Evolutionary conservation across 192 early-diverging fungal species (phyloP).

Genomic region (Coemansia furcata): DNA sequence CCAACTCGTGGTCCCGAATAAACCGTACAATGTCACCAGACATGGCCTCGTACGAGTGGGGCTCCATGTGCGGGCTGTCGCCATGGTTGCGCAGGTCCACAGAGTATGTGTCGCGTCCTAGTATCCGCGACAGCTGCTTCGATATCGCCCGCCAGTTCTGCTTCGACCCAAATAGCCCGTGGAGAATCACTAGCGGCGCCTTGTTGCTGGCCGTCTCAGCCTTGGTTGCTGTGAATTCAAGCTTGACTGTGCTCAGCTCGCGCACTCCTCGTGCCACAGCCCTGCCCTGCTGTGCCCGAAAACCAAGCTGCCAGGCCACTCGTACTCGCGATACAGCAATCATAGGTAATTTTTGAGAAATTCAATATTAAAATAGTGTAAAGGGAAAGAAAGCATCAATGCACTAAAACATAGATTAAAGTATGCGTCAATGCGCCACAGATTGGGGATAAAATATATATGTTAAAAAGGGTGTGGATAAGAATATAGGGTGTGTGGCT

Average conservation of each 20-base stretch:
- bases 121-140: constrained; percentile 63
- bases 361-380: background rate
- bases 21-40: constrained; percentile 72
- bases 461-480: background rate
- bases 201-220: background rate
- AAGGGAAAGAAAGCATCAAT: background rate
- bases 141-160: constrained; percentile 90
- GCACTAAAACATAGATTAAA: too few species aligned
- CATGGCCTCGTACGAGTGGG: constrained; percentile 78
- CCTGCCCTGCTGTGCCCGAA: background rate
- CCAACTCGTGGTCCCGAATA: constrained; percentile 58
- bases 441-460: background rate
- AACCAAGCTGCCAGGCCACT: background rate
- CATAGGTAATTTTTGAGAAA: background rate
- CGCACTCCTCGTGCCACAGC: background rate
- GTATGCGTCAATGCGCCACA: too few species aligned
- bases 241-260: constrained; percentile 25
- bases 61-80: constrained; percentile 68
- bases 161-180: constrained; percentile 92
- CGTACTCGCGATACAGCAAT: background rate
- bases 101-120: constrained; percentile 65
- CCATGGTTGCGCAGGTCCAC: constrained; percentile 95
- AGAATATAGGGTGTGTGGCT: background rate
- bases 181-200: constrained; percentile 72
- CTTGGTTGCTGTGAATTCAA: constrained; percentile 19